These are phyloP conservation scores for Trichoderma sp. DNA, from an alignment of 2,329 filamentous ascomycete species.

Conservation along the genomic window DNA sequence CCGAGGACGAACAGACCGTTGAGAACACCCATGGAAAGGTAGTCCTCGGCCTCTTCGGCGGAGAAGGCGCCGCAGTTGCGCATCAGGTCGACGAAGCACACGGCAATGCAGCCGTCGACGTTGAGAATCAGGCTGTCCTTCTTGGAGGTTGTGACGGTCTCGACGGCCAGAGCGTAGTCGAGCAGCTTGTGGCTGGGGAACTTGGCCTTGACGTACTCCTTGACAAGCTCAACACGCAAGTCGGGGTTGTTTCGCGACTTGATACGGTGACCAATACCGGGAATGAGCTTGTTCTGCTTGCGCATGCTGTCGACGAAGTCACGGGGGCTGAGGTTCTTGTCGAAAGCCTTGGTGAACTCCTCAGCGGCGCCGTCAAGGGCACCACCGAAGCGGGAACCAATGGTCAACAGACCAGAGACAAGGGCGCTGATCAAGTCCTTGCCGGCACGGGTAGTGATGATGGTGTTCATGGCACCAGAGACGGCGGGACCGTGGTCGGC, in stretches of 20 bases:
- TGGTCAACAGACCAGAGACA: constrained; percentile 94
- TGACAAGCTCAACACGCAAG: constrained; percentile 98
- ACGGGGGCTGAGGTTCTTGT: constrained; percentile 96
- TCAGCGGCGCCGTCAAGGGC: constrained; percentile 95
- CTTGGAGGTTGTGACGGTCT: constrained; percentile 98
- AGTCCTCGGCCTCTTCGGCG: constrained; percentile 94
- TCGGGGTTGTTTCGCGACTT: constrained; percentile 99
- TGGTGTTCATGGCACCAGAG: constrained; percentile 99
- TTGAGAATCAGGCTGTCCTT: constrained; percentile 99
- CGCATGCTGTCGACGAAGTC: constrained; percentile 99
- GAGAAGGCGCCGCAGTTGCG: constrained; percentile 98
- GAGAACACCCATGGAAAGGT: constrained; percentile 97
- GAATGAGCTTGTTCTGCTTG: constrained; percentile 99
- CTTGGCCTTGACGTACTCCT: constrained; percentile 96
- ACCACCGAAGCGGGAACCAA: constrained; percentile 97
- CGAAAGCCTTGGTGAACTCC: constrained; percentile 97
- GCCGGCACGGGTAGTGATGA: constrained; percentile 98
- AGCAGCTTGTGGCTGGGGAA: constrained; percentile 98
- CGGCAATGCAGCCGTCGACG: constrained; percentile 95
- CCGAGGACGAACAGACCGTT: constrained; percentile 99
- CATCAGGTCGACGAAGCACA: constrained; percentile 97
- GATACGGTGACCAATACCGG: constrained; percentile 98
- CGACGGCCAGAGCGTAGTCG: constrained; percentile 96
- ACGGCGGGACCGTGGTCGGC: constrained; percentile 98
- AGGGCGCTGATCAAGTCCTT: constrained; percentile 97